phyloP scores from a whole-genome alignment of 306 rosid genomes.

The Comarum palustre region DNA sequence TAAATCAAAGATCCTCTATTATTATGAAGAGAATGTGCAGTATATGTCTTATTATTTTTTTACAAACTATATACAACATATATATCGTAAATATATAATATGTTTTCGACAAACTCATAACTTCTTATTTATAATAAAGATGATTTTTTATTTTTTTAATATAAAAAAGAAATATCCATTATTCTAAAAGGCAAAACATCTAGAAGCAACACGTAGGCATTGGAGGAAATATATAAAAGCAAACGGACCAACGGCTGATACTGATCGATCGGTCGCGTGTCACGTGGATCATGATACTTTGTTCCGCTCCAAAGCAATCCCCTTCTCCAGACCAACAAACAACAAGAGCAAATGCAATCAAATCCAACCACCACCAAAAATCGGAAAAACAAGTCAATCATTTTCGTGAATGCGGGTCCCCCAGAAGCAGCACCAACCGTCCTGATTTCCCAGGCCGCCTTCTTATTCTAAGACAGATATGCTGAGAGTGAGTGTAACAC shows the following conservation, averaged over 20 bases:
- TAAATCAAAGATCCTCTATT: too few relatives aligned
- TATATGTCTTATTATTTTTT: too few relatives aligned
- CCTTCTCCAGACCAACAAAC: neutral
- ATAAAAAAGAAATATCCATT: neutral
- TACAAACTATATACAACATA: too few relatives aligned
- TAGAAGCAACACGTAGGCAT: neutral
- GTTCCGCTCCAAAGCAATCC: constrained; percentile 5
- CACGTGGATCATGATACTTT: constrained; percentile 35
- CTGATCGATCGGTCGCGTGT: constrained; percentile 5
- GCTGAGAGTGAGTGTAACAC: neutral
- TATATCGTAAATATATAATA: too few relatives aligned
- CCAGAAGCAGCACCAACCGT: constrained; percentile 13
- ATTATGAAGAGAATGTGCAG: too few relatives aligned
- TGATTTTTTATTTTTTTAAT: too few relatives aligned
- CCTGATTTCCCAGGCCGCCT: constrained; percentile 7
- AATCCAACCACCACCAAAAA: neutral
- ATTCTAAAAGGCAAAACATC: neutral
- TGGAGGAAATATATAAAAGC: neutral
- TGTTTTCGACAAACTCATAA: too few relatives aligned
- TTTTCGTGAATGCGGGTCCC: constrained; percentile 30
- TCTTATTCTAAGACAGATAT: neutral
- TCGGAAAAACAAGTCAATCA: neutral
- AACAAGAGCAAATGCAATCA: neutral
- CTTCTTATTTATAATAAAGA: too few relatives aligned
- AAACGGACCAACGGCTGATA: constrained; percentile 5